Evolutionary conservation across 768 basidiomycete genomes (phyloP).

Genomic region (Bullera alba): DNA sequence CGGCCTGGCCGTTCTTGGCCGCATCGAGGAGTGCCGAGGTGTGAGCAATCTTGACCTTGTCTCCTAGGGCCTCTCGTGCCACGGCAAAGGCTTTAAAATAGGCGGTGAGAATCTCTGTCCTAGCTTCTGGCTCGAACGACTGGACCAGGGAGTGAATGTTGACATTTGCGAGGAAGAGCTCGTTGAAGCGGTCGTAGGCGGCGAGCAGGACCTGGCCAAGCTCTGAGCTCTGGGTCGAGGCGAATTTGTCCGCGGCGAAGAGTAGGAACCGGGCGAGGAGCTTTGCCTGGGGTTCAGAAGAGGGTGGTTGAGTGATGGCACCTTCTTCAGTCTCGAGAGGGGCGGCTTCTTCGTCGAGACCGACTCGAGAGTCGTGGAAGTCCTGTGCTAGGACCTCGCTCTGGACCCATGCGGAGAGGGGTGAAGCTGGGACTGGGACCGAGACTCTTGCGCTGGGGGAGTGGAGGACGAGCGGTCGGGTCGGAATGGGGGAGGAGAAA

Average conservation of each 20-base stretch:
- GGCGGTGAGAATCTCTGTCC: conserved; percentile 66
- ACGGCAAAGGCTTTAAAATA: conserved; percentile 71
- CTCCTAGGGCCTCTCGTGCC: conserved; percentile 55
- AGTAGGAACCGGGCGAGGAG: conserved; percentile 75
- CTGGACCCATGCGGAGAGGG: conserved; percentile 76
- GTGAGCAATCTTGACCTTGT: conserved; percentile 48
- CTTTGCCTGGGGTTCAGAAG: conserved; percentile 62
- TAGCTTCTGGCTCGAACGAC: conserved; percentile 64
- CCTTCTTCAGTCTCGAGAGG: conserved; percentile 49
- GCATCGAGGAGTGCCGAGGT: conserved; percentile 49
- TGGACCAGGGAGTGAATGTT: conserved; percentile 80
- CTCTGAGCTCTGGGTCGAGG: conserved; percentile 50
- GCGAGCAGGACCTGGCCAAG: conserved; percentile 57
- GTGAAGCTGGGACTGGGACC: conserved; percentile 72
- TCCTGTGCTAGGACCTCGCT: conserved; percentile 88
- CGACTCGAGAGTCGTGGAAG: conserved; percentile 56
- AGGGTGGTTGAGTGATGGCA: conserved; percentile 50
- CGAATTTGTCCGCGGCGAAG: conserved; percentile 61
- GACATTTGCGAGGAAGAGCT: conserved; percentile 60
- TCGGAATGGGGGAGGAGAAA: conserved; percentile 22
- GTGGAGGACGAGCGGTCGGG: conserved; percentile 46
- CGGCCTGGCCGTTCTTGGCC: conserved; percentile 43
- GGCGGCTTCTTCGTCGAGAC: conserved; percentile 47
- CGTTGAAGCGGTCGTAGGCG: conserved; percentile 69
- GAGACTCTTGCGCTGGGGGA: conserved; percentile 52